phyloP scores from a whole-genome alignment of 83 land plant genomes.

The Diphasiastrum complanatum region DNA sequence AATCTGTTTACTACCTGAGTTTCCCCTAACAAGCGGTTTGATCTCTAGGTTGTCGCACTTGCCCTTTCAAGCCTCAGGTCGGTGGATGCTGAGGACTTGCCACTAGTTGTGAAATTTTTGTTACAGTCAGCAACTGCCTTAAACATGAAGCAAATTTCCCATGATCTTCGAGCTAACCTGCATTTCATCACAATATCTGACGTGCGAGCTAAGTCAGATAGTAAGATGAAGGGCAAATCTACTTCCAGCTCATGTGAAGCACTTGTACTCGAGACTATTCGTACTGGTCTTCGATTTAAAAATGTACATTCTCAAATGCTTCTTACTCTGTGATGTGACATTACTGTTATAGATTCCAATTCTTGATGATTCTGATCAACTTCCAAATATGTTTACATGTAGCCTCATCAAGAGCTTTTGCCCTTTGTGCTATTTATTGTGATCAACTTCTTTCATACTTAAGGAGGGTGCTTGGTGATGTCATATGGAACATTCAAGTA shows the following conservation, averaged over 20 bases:
- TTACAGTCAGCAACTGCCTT: slow-evolving; percentile 55
- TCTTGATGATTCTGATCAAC: too few relatives aligned
- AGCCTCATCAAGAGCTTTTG: too few relatives aligned
- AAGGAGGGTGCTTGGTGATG: too few relatives aligned
- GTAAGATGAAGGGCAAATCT: slow-evolving; percentile 62
- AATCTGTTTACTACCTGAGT: too few relatives aligned
- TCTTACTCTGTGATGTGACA: too few relatives aligned
- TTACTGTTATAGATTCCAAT: too few relatives aligned
- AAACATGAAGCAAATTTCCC: slow-evolving; percentile 57
- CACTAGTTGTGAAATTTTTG: slow-evolving; percentile 66
- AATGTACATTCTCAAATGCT: slow-evolving; percentile 32
- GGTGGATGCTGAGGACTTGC: slow-evolving; percentile 70
- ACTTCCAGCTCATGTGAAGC: slow-evolving; percentile 44
- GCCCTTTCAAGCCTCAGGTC: slow-evolving; percentile 68
- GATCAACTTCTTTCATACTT: too few relatives aligned
- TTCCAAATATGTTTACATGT: too few relatives aligned
- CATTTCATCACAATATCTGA: slow-evolving; percentile 39
- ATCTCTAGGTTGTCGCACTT: slow-evolving; percentile 63
- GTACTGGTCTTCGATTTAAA: slow-evolving; percentile 66
- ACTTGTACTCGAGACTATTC: slow-evolving; percentile 62
- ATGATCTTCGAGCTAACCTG: slow-evolving; percentile 64
- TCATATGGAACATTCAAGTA: too few relatives aligned
- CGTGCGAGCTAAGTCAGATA: slow-evolving; percentile 32
- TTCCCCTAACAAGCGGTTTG: slow-evolving; percentile 6
- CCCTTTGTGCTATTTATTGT: too few relatives aligned